These are phyloP conservation scores for Ascochyta fabae DNA, from an alignment of 2,329 filamentous ascomycete genomes.

Conservation along the genomic window DNA sequence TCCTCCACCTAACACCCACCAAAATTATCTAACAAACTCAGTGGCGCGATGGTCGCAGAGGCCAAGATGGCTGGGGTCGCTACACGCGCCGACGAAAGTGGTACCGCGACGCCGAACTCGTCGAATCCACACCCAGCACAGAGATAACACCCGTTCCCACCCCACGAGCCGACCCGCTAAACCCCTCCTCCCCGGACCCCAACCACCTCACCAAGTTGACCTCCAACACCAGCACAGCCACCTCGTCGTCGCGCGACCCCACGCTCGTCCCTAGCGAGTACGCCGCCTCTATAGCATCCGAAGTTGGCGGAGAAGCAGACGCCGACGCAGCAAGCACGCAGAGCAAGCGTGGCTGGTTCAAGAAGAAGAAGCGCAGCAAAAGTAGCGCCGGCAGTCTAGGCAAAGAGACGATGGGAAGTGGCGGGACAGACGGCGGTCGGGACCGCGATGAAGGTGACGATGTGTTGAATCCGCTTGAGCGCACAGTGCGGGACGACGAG, in stretches of 20 bases:
- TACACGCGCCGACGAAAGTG: constrained; percentile 95
- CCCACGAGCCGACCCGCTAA: constrained; percentile 42
- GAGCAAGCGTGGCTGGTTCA: constrained; percentile 47
- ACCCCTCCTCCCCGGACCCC: constrained; percentile 32
- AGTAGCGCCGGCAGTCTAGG: constrained; percentile 41
- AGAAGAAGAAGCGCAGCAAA: constrained; percentile 35
- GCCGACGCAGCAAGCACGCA: constrained; percentile 41
- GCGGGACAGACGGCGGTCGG: constrained; percentile 36
- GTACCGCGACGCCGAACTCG: constrained; percentile 94
- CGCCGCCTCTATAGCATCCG: constrained; percentile 32
- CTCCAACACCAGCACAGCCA: constrained; percentile 34
- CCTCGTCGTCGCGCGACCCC: constrained; percentile 30
- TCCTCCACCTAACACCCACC: background rate
- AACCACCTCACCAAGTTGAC: constrained; percentile 30
- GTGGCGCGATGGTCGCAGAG: constrained; percentile 89
- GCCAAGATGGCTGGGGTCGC: constrained; percentile 88
- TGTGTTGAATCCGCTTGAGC: constrained; percentile 57
- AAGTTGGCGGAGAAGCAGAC: constrained; percentile 23
- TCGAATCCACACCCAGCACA: constrained; percentile 67
- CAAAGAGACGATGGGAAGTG: constrained; percentile 38
- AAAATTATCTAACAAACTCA: constrained; percentile 47
- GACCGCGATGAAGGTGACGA: constrained; percentile 54
- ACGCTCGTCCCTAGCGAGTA: constrained; percentile 38
- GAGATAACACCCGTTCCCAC: constrained; percentile 55
- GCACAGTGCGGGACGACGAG: constrained; percentile 60